A percentile compares a stretch with the other conserved stretches of the same genome.
phyloP scores from a whole-genome alignment of 441 rosid species.

The Populus hybrid region DNA sequence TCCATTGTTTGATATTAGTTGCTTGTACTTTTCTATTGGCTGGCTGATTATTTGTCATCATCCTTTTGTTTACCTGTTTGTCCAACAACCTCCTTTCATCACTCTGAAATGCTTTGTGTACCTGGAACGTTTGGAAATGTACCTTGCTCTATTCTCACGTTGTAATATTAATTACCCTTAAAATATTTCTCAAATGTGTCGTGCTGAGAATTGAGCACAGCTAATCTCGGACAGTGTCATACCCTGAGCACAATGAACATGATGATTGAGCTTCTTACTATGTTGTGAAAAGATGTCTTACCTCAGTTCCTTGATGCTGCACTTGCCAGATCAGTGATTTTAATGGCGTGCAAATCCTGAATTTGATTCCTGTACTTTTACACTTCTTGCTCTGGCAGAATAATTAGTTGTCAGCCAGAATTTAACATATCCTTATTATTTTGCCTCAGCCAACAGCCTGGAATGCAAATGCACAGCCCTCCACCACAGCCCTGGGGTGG shows the following conservation, averaged over 20 bases:
- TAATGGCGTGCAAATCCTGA: not conserved
- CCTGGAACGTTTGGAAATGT: not conserved
- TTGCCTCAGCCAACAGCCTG: slow-evolving; percentile 75
- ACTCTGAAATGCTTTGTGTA: not conserved
- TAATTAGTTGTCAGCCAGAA: not conserved
- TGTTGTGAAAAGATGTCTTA: not conserved
- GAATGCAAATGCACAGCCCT: slow-evolving; percentile 53
- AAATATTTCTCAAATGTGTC: not conserved
- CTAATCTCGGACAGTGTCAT: not conserved
- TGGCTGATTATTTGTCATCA: not conserved
- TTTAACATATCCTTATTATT: not conserved
- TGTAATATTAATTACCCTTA: not conserved
- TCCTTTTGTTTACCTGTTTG: not conserved
- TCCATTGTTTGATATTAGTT: not conserved
- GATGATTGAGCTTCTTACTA: not conserved
- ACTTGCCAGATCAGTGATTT: not conserved
- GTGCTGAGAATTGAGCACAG: not conserved
- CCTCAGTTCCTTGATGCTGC: not conserved
- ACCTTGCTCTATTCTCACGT: not conserved
- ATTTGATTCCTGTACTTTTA: not conserved
- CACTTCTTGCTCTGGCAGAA: not conserved
- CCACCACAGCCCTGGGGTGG: slow-evolving; percentile 49
- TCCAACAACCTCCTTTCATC: not conserved
- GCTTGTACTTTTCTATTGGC: not conserved
- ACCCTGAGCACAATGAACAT: not conserved